A percentile compares a stretch with the other conserved stretches of the same genome.
These are phyloP conservation scores for Geoglossum cookeanum DNA, from an alignment of 2,329 filamentous ascomycete genomes.

Conservation along the genomic window DNA sequence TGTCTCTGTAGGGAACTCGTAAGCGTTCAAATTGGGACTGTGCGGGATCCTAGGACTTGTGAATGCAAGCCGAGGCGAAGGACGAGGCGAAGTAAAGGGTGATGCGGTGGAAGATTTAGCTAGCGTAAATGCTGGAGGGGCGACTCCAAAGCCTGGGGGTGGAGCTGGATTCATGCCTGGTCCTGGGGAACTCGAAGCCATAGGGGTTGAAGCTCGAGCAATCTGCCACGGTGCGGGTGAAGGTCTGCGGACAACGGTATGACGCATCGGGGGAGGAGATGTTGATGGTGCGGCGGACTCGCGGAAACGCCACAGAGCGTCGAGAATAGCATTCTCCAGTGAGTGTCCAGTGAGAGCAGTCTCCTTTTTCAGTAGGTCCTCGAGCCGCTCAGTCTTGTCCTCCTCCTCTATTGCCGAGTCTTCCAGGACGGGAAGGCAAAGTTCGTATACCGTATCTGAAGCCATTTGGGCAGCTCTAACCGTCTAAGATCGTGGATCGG, in stretches of 20 bases:
- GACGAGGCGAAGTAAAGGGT: constrained; percentile 83
- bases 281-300: constrained; percentile 37
- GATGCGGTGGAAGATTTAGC: constrained; percentile 63
- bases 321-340: constrained; percentile 77
- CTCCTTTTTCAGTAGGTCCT: constrained; percentile 65
- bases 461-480: constrained; percentile 43
- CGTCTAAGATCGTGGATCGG: not conserved
- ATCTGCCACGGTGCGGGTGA: constrained; percentile 89
- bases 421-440: constrained; percentile 75
- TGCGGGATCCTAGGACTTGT: constrained; percentile 83
- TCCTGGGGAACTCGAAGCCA: constrained; percentile 57
- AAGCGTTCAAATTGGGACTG: constrained; percentile 83
- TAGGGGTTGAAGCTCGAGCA: constrained; percentile 53
- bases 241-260: constrained; percentile 73
- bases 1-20: constrained; percentile 74
- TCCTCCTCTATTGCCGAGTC: constrained; percentile 73
- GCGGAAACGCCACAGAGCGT: constrained; percentile 74
- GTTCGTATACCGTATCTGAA: constrained; percentile 79
- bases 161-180: constrained; percentile 66
- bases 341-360: constrained; percentile 55
- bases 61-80: constrained; percentile 77
- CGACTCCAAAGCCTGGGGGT: constrained; percentile 57
- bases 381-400: constrained; percentile 81
- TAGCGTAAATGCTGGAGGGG: constrained; percentile 57
- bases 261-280: constrained; percentile 70